Percentiles rank a stretch among this genome's conserved stretches.
Evolutionary conservation across 768 basidiomycete genomes (phyloP).

Genomic region (Panaeolus cyanescens): DNA sequence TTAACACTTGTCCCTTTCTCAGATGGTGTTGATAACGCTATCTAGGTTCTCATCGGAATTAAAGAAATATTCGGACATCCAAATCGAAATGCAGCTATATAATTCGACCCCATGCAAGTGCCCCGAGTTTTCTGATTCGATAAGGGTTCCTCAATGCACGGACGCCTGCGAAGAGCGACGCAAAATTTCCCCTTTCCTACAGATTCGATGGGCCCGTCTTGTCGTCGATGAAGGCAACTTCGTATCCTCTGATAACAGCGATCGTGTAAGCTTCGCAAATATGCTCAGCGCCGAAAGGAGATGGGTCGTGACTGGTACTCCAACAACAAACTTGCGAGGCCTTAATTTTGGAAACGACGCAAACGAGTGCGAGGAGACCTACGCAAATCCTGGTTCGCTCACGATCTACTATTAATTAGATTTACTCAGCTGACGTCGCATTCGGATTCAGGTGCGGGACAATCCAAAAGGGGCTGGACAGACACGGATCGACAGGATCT

Average conservation of each 20-base stretch:
- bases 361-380: background rate
- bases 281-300: constrained; percentile 75
- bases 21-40: background rate
- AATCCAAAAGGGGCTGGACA: constrained; percentile 56
- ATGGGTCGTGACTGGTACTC: constrained; percentile 93
- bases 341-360: constrained; percentile 53
- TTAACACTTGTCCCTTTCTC: background rate
- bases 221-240: constrained; percentile 89
- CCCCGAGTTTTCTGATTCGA: constrained; percentile 36
- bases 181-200: constrained; percentile 61
- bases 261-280: constrained; percentile 55
- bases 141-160: constrained; percentile 62
- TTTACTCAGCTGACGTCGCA: too few species aligned
- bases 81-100: constrained; percentile 42
- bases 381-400: background rate
- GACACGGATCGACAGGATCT: constrained; percentile 68
- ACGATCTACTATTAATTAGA: too few species aligned
- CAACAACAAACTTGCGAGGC: constrained; percentile 84
- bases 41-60: background rate
- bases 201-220: constrained; percentile 85
- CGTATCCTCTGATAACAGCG: constrained; percentile 50
- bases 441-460: too few species aligned
- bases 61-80: constrained; percentile 17
- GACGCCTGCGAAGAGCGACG: constrained; percentile 41
- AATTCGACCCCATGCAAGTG: constrained; percentile 55